Conservation (phyloP, 1,284 basidiomycete genomes). For the Malassezia equina region DNA sequence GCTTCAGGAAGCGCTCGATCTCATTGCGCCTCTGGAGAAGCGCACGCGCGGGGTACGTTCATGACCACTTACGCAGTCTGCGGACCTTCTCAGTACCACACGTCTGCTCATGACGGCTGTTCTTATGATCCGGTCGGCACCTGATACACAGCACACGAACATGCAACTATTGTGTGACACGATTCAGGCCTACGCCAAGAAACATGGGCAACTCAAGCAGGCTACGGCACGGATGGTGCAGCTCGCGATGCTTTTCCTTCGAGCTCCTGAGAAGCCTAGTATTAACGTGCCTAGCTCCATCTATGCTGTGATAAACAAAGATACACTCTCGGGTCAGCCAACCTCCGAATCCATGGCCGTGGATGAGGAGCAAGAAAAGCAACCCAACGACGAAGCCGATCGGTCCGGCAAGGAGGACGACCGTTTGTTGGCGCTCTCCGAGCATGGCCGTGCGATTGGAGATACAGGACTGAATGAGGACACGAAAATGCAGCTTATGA, state of each 20-base stretch:
- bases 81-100: conserved; percentile 81
- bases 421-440: conserved; percentile 29
- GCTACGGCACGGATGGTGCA: conserved; percentile 75
- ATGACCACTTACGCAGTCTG: conserved; percentile 56
- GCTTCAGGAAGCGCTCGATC: conserved; percentile 63
- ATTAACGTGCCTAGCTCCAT: conserved; percentile 16
- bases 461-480: conserved; percentile 26
- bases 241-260: conserved; percentile 38
- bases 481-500: conserved; percentile 46
- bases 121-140: conserved; percentile 32
- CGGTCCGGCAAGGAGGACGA: conserved; percentile 35
- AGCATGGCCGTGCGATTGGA: conserved; percentile 31
- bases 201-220: conserved; percentile 91
- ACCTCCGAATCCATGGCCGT: conserved; percentile 19
- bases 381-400: conserved; percentile 18
- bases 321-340: conserved; percentile 14
- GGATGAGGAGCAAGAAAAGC: conserved; percentile 18
- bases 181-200: conserved; percentile 59
- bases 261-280: conserved; percentile 21
- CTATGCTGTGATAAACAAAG: conserved; percentile 17
- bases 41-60: conserved; percentile 81
- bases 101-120: conserved; percentile 67
- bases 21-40: conserved; percentile 80
- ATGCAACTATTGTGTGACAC: conserved; percentile 33
- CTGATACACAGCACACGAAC: conserved; percentile 22